Evolutionary conservation across 352 stramenopile species (phyloP).

Genomic region (Pythium apleroticum): DNA sequence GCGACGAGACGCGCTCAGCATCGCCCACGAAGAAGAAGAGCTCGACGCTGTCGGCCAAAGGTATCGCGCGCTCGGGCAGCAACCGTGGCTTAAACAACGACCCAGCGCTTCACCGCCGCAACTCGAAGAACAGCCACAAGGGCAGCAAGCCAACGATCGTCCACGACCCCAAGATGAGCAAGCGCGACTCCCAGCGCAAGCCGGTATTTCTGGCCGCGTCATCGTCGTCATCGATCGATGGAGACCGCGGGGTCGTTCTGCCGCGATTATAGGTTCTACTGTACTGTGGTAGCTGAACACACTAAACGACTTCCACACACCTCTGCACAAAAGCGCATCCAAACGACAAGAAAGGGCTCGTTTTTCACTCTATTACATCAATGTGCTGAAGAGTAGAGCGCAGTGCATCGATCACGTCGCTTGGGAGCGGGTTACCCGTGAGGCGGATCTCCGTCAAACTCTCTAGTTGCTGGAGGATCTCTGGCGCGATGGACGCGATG

Average conservation of each 20-base stretch:
- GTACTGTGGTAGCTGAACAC: background rate
- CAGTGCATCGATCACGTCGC: constrained; percentile 27
- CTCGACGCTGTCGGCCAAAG: constrained; percentile 24
- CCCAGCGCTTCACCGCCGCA: constrained; percentile 33
- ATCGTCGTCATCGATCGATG: constrained; percentile 30
- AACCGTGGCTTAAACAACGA: constrained; percentile 38
- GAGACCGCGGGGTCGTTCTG: constrained; percentile 47
- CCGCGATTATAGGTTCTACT: constrained; percentile 46
- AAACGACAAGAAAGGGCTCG: background rate
- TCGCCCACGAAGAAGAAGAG: constrained; percentile 62
- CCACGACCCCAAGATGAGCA: constrained; percentile 34
- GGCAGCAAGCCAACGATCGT: constrained; percentile 26
- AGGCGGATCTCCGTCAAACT: constrained; percentile 44
- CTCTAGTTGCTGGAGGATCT: constrained; percentile 39
- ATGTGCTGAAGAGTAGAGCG: constrained; percentile 27
- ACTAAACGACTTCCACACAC: background rate
- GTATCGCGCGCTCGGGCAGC: constrained; percentile 35
- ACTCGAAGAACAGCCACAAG: constrained; percentile 48
- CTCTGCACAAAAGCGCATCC: background rate
- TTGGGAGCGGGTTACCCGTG: constrained; percentile 42
- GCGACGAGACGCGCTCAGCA: constrained; percentile 44
- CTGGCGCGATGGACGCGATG: constrained; percentile 40
- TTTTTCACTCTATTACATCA: constrained; percentile 32
- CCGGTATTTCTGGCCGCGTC: constrained; percentile 25
- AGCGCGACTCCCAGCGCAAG: constrained; percentile 51